Evolutionary conservation across 352 stramenopile species (phyloP).

Genomic region (Phytophthora cactorum): DNA sequence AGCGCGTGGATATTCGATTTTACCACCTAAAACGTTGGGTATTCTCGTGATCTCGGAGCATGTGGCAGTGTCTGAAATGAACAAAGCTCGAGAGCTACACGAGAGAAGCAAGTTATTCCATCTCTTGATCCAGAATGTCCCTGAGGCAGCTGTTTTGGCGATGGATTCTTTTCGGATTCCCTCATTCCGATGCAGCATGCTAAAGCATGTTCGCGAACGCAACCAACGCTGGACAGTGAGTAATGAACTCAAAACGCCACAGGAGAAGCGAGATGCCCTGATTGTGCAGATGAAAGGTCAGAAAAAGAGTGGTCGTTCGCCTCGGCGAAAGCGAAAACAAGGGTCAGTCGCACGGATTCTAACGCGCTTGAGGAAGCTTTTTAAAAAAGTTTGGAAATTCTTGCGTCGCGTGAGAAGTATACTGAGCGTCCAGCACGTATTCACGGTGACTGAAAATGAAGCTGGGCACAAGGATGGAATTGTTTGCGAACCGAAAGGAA

Average conservation of each 20-base stretch:
- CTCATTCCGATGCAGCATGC: conserved; percentile 72
- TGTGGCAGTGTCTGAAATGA: conserved; percentile 53
- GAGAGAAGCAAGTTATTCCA: conserved; percentile 76
- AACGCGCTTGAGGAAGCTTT: conserved; percentile 38
- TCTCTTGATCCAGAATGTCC: conserved; percentile 75
- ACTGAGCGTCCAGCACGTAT: conserved; percentile 76
- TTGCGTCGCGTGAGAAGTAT: conserved; percentile 46
- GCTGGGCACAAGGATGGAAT: conserved; percentile 56
- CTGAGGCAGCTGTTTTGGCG: conserved; percentile 57
- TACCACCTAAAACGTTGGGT: conserved; percentile 65
- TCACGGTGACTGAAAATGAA: conserved; percentile 47
- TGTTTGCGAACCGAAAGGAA: conserved; percentile 80
- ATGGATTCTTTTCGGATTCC: conserved; percentile 79
- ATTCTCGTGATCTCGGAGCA: conserved; percentile 72
- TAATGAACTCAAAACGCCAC: conserved; percentile 46
- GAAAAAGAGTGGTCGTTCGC: conserved; percentile 23
- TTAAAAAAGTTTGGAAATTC: conserved; percentile 65
- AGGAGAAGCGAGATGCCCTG: conserved; percentile 55
- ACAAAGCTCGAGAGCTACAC: conserved; percentile 56
- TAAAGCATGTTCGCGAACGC: conserved; percentile 52
- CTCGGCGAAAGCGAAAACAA: conserved; percentile 33
- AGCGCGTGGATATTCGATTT: conserved; percentile 60
- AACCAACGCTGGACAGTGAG: conserved; percentile 73
- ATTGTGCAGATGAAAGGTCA: conserved; percentile 66
- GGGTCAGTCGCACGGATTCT: conserved; percentile 28